Base-by-base conservation (phyloP, 139 green algal genomes). In the Asterochloris sp. region DNA sequence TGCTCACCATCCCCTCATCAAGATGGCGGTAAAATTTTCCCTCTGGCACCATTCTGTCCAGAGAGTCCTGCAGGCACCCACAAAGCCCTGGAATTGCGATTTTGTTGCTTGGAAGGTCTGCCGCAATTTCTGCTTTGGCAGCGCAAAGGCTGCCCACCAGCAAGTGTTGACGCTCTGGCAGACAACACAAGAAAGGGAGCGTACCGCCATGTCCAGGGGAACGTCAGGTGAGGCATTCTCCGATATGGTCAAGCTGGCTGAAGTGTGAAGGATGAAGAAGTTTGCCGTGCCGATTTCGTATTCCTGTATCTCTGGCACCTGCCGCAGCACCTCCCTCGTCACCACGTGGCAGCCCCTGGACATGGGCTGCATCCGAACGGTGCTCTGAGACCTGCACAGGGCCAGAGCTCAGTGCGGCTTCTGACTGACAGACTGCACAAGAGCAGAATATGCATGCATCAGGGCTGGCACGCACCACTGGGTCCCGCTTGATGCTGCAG, bases 231-330 rank as follows among this genome's bases (percentile, higher is more conserved):
- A 83, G 12, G 91, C 91, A 67, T 95, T 95, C 78, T 95, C 92
- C 62, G 95, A 95, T 79, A 95, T 91, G 11, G 92, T 95, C 12
- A 95, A 83, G 1, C 88, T 93, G 11, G 87, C 87, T n/a, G 79
- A 89, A 15, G 92, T 95, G 87, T 95, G 92, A 75, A 89, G 84
- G 9, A 95, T 76, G 62, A 98, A 97, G 24, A 93, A 83, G 82
- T 97, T 93, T 26, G 90, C 94, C 73, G 95, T 80, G 26, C 88
- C 87, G 61, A 96, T 73, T 74, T 94, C 90, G 74, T 90, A 92
- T 28, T 92, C 82, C 0, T 47, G 62, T 11, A 95, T 79, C 80
- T 94, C 91, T 17, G 85, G 84, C n/a, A 92, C 47, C 78, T 91
- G 82, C 67, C 90, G 74, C 61, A 89, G 47, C 16, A 96, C 74